Conservation (phyloP, 2,329 filamentous ascomycete genomes). For the Pseudocercospora ulei region DNA sequence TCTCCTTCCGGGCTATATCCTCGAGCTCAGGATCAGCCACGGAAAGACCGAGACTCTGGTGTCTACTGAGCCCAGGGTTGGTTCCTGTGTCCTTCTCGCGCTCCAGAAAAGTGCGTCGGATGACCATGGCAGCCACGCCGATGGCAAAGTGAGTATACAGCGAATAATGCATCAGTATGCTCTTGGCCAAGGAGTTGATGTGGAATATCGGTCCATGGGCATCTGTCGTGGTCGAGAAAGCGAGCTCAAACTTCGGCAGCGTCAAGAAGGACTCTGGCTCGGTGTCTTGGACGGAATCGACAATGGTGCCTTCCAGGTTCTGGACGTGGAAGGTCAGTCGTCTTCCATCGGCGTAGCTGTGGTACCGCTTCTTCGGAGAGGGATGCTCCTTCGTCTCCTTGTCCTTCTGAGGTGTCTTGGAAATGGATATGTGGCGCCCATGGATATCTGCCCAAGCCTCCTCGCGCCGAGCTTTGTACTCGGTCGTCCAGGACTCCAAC, state of each 20-base stretch:
- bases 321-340: constrained; percentile 70
- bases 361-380: constrained; percentile 42
- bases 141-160: constrained; percentile 87
- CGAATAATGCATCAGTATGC: constrained; percentile 77
- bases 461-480: constrained; percentile 71
- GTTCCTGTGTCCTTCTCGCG: constrained; percentile 18
- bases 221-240: constrained; percentile 75
- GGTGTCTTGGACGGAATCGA: constrained; percentile 75
- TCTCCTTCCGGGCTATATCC: constrained; percentile 45
- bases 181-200: constrained; percentile 69
- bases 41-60: constrained; percentile 23
- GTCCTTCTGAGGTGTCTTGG: constrained; percentile 49
- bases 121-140: constrained; percentile 66
- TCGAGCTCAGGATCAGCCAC: constrained; percentile 23
- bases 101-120: constrained; percentile 44
- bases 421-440: constrained; percentile 61
- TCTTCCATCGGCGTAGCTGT: constrained; percentile 59
- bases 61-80: constrained; percentile 15
- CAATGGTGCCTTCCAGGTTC: constrained; percentile 79
- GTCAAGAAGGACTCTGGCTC: constrained; percentile 78
- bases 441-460: constrained; percentile 38
- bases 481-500: constrained; percentile 74
- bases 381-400: constrained; percentile 26
- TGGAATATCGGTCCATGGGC: constrained; percentile 80
- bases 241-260: constrained; percentile 77